Conservation (phyloP, 148 eudicot genomes). For the Rhododendron ferrugineum region DNA sequence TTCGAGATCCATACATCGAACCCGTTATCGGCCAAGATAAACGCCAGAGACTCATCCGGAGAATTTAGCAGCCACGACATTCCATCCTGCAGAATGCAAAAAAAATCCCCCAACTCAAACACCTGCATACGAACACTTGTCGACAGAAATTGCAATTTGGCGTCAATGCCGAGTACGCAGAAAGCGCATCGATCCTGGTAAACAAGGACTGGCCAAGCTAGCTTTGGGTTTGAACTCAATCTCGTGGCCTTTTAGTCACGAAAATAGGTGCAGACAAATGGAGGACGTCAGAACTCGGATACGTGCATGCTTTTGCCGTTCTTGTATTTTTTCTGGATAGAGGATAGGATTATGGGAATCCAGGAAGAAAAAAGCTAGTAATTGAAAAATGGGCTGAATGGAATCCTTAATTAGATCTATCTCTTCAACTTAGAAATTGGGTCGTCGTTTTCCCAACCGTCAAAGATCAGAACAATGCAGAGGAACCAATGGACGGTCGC, state of each 20-base stretch:
- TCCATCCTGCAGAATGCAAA: conserved; percentile 41
- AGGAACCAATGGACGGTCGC: too few relatives aligned
- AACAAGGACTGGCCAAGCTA: not conserved
- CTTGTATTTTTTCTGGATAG: not conserved
- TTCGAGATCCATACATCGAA: conserved; percentile 68
- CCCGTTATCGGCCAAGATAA: conserved; percentile 56
- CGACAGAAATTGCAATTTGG: not conserved
- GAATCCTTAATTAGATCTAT: not conserved
- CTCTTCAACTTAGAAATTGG: too few relatives aligned
- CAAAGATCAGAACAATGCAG: not conserved
- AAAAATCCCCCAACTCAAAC: not conserved
- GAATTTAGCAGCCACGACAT: conserved; percentile 53
- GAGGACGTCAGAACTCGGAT: not conserved
- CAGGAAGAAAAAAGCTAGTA: not conserved
- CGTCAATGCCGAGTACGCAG: not conserved
- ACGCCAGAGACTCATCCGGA: conserved; percentile 47
- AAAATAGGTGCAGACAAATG: not conserved
- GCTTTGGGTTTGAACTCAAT: not conserved
- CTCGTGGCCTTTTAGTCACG: not conserved
- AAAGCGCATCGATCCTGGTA: not conserved
- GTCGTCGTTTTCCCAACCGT: too few relatives aligned
- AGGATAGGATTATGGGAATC: not conserved
- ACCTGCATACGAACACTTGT: not conserved
- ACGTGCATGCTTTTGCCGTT: not conserved
- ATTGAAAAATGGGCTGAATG: not conserved